Evolutionary conservation across 176 grass and related monocot genomes (phyloP), one percentile per base, ranked within the genome.

Genomic region (Aegilops speltoides): DNA sequence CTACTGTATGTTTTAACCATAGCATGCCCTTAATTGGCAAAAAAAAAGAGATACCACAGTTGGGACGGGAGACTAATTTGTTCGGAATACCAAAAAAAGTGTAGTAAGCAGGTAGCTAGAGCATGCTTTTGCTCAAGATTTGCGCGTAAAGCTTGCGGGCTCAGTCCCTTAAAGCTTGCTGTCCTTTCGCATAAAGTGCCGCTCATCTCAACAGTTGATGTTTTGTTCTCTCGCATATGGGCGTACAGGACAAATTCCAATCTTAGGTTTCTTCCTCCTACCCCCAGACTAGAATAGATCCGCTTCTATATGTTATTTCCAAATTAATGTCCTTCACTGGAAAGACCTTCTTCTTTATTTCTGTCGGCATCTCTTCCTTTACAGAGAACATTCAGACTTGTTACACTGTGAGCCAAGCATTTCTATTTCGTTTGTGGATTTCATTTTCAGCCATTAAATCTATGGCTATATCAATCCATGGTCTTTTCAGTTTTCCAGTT

Each of bases 131-230:
- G 8, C 69, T 15, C 14, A 61, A 61, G 61, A 89, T 76, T 60
- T 81, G 45, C 62, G 22, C 20, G 7, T 61, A 40, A 79, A 89
- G 56, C 38, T 79, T 38, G 38, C 38, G 10, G 48, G 37, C 22
- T 25, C 43, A 22, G 28, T 23, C 71, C 78, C 50, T 29, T 77
- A 86, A 89, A 86, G 78, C 71, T 82, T 38, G 36, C 7, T 63
- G 88, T 86, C 83, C 8, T 90, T 86, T 82, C 62, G 77, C 45
- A 69, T 85, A 85, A 76, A 81, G 69, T 31, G 82, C 19, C 29
- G 73, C 8, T 48, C 28, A 32, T 33, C 46, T 28, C 11, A 17
- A 64, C 26, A 48, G 78, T 62, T 12, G 14, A 82, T n/a, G 22
- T 45, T 79, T 77, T 82, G 62, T 82, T 77, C 70, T 75, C 41